These are phyloP conservation scores for Didymella lethalis DNA, from an alignment of 2,329 filamentous ascomycete genomes.

Conservation along the genomic window DNA sequence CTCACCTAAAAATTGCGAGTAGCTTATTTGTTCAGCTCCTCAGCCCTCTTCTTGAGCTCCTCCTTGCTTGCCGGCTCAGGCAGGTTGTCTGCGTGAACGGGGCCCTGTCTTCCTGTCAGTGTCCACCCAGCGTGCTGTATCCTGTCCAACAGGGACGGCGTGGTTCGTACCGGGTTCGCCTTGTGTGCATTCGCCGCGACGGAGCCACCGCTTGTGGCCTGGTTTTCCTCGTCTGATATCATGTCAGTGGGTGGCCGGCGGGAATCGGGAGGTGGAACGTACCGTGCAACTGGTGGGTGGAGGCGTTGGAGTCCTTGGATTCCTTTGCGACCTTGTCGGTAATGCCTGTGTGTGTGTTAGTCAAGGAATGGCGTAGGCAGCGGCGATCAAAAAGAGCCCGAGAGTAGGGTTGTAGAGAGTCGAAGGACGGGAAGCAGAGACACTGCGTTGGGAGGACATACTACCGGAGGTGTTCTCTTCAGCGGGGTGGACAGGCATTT, in stretches of 20 bases:
- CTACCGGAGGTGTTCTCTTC: constrained; percentile 52
- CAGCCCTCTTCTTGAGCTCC: constrained; percentile 59
- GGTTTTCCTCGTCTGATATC: constrained; percentile 35
- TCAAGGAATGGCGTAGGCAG: too few species aligned
- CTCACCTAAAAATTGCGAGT: neutral
- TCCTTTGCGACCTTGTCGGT: constrained; percentile 57
- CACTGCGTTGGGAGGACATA: constrained; percentile 36
- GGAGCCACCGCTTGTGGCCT: constrained; percentile 47
- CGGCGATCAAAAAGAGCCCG: neutral
- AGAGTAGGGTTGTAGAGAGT: neutral
- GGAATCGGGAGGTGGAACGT: neutral
- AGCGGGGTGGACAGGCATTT: constrained; percentile 54
- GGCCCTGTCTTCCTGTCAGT: constrained; percentile 47
- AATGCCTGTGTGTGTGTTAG: constrained; percentile 44
- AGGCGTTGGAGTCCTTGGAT: constrained; percentile 53
- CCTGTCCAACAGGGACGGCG: constrained; percentile 13
- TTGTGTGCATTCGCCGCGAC: constrained; percentile 50
- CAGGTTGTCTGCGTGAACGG: constrained; percentile 56
- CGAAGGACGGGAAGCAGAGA: neutral
- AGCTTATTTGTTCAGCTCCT: constrained; percentile 58
- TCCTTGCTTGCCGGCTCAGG: constrained; percentile 58
- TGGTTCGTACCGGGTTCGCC: constrained; percentile 49
- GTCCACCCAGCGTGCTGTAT: constrained; percentile 3
- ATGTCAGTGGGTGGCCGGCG: constrained; percentile 17
- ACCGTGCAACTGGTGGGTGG: constrained; percentile 47